phyloP scores from a whole-genome alignment of 1,284 basidiomycete genomes.

The Trichosporon sp. region DNA sequence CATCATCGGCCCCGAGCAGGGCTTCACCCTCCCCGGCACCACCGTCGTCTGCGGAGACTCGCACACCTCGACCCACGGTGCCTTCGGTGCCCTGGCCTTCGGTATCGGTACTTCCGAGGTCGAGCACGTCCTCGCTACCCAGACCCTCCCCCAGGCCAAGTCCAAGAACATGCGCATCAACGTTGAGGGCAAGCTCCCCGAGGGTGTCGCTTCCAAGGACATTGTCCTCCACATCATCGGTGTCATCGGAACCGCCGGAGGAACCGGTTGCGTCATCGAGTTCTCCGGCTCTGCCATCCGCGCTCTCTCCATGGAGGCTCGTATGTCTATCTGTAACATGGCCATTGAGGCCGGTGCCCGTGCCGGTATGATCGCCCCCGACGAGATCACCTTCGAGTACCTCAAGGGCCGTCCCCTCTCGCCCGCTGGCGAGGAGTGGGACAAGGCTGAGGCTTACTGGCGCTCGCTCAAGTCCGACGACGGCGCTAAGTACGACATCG shows the following conservation, averaged over 20 bases:
- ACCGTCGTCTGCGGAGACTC: conserved; percentile 97
- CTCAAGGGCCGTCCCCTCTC: conserved; percentile 82
- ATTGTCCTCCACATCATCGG: conserved; percentile 95
- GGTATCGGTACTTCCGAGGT: conserved; percentile 97
- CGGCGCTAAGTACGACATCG: conserved; percentile 85
- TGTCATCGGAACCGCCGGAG: conserved; percentile 89
- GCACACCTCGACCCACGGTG: conserved; percentile 70
- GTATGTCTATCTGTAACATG: conserved; percentile 99
- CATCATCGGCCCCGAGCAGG: conserved; percentile 94
- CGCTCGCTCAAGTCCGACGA: conserved; percentile 80
- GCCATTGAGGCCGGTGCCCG: conserved; percentile 94
- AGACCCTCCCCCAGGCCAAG: conserved; percentile 88
- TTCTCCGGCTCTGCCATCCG: conserved; percentile 91
- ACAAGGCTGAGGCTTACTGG: conserved; percentile 86
- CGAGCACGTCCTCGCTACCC: conserved; percentile 94
- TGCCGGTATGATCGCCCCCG: conserved; percentile 93
- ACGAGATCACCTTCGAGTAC: conserved; percentile 87
- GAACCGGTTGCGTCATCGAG: conserved; percentile 90
- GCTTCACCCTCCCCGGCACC: conserved; percentile 92
- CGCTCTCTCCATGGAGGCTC: conserved; percentile 88
- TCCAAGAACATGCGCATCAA: conserved; percentile 94
- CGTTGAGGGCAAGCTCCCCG: conserved; percentile 80
- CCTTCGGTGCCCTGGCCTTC: conserved; percentile 93
- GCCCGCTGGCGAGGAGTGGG: conserved; percentile 79
- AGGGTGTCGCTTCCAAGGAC: conserved; percentile 92